Percentiles rank a stretch among this genome's conserved stretches.
phyloP scores from a whole-genome alignment of 306 rosid species.

The Vigna nakashimae region DNA sequence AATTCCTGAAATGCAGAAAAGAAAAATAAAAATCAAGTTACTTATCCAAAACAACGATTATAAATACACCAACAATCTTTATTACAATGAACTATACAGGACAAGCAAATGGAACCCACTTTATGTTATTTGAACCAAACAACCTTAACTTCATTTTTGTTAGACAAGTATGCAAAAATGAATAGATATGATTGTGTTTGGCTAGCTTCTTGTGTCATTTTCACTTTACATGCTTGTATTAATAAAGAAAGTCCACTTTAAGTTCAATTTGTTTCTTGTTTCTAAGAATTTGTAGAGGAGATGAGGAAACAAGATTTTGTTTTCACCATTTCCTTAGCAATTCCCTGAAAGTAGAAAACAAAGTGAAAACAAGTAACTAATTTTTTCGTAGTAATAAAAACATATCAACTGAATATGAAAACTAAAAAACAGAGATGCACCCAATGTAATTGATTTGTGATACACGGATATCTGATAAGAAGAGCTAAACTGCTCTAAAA shows the following conservation, averaged over 20 bases:
- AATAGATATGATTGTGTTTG: not conserved
- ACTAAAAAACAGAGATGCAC: not conserved
- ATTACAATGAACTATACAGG: slow-evolving; percentile 14
- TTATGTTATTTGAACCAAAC: slow-evolving; percentile 5
- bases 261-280: slow-evolving; percentile 17
- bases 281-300: not conserved
- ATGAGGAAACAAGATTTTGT: not conserved
- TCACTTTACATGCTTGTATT: not conserved
- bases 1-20: slow-evolving; percentile 60
- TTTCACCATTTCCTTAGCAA: too few relatives aligned
- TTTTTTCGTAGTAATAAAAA: not conserved
- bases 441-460: too few relatives aligned
- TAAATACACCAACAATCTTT: slow-evolving; percentile 10
- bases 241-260: not conserved
- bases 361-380: not conserved
- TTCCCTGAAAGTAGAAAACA: not conserved
- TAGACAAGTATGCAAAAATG: not conserved
- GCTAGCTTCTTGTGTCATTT: not conserved
- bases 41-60: slow-evolving; percentile 15
- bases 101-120: slow-evolving; percentile 27
- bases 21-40: slow-evolving; percentile 32
- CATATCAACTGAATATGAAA: slow-evolving; percentile 17
- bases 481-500: too few relatives aligned
- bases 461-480: too few relatives aligned
- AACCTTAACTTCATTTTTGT: slow-evolving; percentile 32